Percentiles rank a stretch among this genome's conserved stretches.
phyloP scores from a whole-genome alignment of 805 yeast species.

The Suhomyces xylopsoci region DNA sequence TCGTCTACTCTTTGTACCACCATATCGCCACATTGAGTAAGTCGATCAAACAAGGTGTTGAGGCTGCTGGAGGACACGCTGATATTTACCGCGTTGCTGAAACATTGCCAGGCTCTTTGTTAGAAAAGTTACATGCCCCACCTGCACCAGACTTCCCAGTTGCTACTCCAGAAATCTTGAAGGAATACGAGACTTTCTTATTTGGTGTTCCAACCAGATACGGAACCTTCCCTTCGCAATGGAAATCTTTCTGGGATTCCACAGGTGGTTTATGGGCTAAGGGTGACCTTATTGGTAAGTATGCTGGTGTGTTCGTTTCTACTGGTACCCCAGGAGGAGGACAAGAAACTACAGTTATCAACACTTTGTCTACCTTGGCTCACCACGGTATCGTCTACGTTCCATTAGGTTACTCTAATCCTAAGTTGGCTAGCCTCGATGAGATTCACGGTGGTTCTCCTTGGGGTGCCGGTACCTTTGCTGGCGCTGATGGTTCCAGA shows the following conservation, averaged over 20 bases:
- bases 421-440: slow-evolving; percentile 14
- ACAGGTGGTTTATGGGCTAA: slow-evolving; percentile 25
- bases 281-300: slow-evolving; percentile 20
- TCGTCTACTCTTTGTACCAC: slow-evolving; percentile 70
- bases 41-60: slow-evolving; percentile 63
- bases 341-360: slow-evolving; percentile 23
- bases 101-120: slow-evolving; percentile 59
- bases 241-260: slow-evolving; percentile 22
- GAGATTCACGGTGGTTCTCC: slow-evolving; percentile 26
- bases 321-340: slow-evolving; percentile 26
- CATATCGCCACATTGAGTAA: slow-evolving; percentile 69
- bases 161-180: slow-evolving; percentile 20
- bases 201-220: slow-evolving; percentile 26
- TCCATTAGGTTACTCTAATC: slow-evolving; percentile 22
- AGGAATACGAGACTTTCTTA: slow-evolving; percentile 23
- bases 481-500: slow-evolving; percentile 22
- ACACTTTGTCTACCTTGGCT: slow-evolving; percentile 20
- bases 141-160: slow-evolving; percentile 29
- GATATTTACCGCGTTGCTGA: slow-evolving; percentile 73
- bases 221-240: slow-evolving; percentile 24
- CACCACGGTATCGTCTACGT: slow-evolving; percentile 26
- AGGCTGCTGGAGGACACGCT: slow-evolving; percentile 62
- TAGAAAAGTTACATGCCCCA: slow-evolving; percentile 58
- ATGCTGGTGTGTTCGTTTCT: slow-evolving; percentile 23
- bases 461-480: slow-evolving; percentile 27